These are phyloP conservation scores for Aspergillus incahuasiensis DNA, from an alignment of 495 filamentous ascomycete genomes.

Conservation along the genomic window DNA sequence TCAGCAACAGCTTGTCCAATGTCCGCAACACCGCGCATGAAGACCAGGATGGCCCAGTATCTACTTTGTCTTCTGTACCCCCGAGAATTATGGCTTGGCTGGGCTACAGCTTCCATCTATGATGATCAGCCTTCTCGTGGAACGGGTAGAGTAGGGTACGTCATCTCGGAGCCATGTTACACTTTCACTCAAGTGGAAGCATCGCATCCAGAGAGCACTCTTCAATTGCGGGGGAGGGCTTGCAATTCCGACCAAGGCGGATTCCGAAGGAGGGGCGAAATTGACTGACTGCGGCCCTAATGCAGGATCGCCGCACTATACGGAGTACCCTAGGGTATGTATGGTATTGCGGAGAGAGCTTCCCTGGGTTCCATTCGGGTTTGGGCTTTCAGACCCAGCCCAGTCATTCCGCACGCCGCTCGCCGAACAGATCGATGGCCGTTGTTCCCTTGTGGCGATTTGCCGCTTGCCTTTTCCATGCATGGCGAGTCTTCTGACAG, in stretches of 20 bases:
- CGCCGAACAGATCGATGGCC: not conserved
- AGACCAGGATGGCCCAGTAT: not conserved
- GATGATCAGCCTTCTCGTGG: conserved; percentile 6
- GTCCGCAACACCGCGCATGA: not conserved
- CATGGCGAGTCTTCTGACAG: conserved; percentile 4
- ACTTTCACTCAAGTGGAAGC: not conserved
- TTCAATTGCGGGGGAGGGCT: conserved; percentile 3
- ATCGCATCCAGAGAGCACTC: not conserved
- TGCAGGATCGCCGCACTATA: conserved; percentile 19
- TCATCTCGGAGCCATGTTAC: conserved; percentile 23
- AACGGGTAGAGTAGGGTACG: conserved; percentile 14
- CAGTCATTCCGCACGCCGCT: not conserved
- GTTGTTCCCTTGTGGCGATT: not conserved
- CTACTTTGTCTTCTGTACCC: not conserved
- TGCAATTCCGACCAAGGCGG: not conserved
- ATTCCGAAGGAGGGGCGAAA: not conserved
- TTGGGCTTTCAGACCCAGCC: not conserved
- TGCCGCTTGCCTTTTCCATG: not conserved
- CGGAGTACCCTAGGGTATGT: too few species aligned
- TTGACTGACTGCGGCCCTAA: not conserved
- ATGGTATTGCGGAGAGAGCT: conserved; percentile 29
- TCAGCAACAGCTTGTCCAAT: not conserved
- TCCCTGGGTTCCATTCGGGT: conserved; percentile 12
- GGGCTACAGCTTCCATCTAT: not conserved
- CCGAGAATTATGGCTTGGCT: not conserved